Conservation (phyloP, 2,329 filamentous ascomycete genomes). For the Colletotrichum cuscutae region DNA sequence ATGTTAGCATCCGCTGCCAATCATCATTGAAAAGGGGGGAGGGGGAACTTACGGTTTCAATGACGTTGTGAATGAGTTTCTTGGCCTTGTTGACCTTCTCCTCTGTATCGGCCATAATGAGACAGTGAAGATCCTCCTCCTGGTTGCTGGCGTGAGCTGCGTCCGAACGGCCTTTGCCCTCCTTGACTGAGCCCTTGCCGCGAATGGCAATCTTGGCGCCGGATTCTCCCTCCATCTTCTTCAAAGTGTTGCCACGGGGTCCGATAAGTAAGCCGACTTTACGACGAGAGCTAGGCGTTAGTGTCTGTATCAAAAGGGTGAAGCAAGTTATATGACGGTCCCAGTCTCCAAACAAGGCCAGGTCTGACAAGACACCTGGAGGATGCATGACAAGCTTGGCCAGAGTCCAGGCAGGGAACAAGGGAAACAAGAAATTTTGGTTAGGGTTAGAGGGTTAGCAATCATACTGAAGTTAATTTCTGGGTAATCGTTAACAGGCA, state of each 20-base stretch:
- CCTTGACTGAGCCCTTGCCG: slow-evolving; percentile 99
- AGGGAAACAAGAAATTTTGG: slow-evolving; percentile 52
- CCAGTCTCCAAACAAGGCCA: slow-evolving; percentile 43
- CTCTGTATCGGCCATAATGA: slow-evolving; percentile 99
- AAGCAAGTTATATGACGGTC: slow-evolving; percentile 45
- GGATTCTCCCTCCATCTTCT: slow-evolving; percentile 99
- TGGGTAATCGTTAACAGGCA: slow-evolving; percentile 99
- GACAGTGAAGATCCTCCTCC: slow-evolving; percentile 97
- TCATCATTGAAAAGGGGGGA: not conserved
- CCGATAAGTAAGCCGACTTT: slow-evolving; percentile 99
- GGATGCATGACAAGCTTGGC: slow-evolving; percentile 52
- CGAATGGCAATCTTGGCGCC: slow-evolving; percentile 99
- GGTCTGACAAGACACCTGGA: slow-evolving; percentile 39
- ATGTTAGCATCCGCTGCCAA: slow-evolving; percentile 38
- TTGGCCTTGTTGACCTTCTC: slow-evolving; percentile 99
- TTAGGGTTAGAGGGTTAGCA: slow-evolving; percentile 98
- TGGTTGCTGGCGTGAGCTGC: slow-evolving; percentile 99
- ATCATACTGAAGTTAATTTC: slow-evolving; percentile 99
- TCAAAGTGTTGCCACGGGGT: slow-evolving; percentile 98
- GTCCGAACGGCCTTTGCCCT: slow-evolving; percentile 98
- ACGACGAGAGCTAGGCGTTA: slow-evolving; percentile 90
- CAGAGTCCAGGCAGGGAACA: slow-evolving; percentile 52
- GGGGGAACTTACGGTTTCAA: slow-evolving; percentile 83
- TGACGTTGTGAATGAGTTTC: slow-evolving; percentile 97
- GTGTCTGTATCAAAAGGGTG: slow-evolving; percentile 64